Evolutionary conservation across 139 green algal species (phyloP), one percentile per base, ranked within the genome.

Genomic region (Haematococcus lacustris): DNA sequence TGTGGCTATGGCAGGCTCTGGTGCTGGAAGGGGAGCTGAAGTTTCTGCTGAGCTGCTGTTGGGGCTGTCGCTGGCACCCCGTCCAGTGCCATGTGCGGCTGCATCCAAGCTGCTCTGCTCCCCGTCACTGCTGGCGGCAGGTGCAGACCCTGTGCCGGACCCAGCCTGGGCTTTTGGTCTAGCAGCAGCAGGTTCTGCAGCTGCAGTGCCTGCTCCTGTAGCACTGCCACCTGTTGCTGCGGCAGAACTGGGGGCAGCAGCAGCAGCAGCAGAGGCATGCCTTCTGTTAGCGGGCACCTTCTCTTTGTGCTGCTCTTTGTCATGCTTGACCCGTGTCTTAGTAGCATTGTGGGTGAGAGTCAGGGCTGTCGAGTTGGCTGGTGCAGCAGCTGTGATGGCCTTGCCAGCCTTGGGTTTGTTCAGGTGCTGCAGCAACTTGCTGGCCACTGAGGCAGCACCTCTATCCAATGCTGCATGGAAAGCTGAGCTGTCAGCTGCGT

Each of bases 401-500:
- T 72, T 72, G 43, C 47, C 47, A 26, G 47, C 35, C 67, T 72
- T 72, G 47, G 67, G 67, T 57, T 77, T 81, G 71, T 81, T 81
- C 23, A 81, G 74, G 53, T 81, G 76, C 66, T 76, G 66, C 53
- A 81, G 76, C 70, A 81, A 57, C 65, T 76, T 66, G 53, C 63
- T 63, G 43, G 76, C 76, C n/a, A 72, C 67, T 17, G 67, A 40
- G 47, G 74, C 78, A 28, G 73, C 77, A 23, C 78, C 78, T 26
- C 74, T 74, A 51, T 83, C 74, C 50, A 78, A 50, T 1, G 78
- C 78, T 3, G 78, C 78, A 39, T 78, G 74, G 66, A 80, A 78
- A 13, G 73, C 78, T 21, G 73, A 79, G 73, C 68, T 74, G 73
- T 83, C 78, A 2, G 78, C 78, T n/a, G 78, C 51, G 66, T 83